A percentile compares a stretch with the other conserved stretches of the same genome.
These are phyloP conservation scores for Isoetes engelmannii DNA, from an alignment of 83 land plant species.

Conservation along the genomic window DNA sequence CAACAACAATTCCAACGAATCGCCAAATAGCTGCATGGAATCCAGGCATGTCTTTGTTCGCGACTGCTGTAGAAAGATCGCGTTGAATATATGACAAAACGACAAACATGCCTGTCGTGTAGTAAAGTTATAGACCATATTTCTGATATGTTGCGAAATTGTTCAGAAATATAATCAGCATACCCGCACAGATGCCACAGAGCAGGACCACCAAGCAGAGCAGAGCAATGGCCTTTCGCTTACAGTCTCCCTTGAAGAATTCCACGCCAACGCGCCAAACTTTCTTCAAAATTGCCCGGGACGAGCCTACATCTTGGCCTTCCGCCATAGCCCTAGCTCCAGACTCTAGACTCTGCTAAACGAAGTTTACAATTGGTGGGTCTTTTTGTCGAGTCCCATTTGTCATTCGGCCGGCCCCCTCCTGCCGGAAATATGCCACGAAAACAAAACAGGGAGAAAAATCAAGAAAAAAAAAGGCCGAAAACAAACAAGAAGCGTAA, in stretches of 20 bases:
- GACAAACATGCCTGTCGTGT: slow-evolving; percentile 35
- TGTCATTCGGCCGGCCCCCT: no score
- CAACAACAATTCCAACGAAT: slow-evolving; percentile 35
- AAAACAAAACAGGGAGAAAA: no score
- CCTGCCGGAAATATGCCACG: no score
- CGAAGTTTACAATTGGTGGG: no score
- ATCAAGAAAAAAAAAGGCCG: no score
- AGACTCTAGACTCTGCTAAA: no score
- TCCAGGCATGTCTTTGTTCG: slow-evolving; percentile 36
- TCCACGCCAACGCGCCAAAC: slow-evolving; percentile 34
- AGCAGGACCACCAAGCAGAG: slow-evolving; percentile 30
- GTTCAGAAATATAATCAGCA: background rate
- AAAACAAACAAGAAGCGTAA: no score
- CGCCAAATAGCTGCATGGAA: slow-evolving; percentile 35
- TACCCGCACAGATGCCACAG: slow-evolving; percentile 41
- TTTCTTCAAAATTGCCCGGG: slow-evolving; percentile 20
- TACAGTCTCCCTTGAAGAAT: slow-evolving; percentile 35
- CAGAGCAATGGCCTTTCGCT: slow-evolving; percentile 28
- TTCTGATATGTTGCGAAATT: background rate
- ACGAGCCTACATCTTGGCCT: background rate
- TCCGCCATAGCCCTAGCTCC: no score
- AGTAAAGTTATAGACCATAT: slow-evolving; percentile 7
- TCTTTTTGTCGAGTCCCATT: no score
- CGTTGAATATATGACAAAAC: slow-evolving; percentile 39
- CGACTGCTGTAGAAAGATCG: slow-evolving; percentile 41